Evolutionary conservation across 768 basidiomycete genomes (phyloP).

Genomic region (Suillus brevipes): DNA sequence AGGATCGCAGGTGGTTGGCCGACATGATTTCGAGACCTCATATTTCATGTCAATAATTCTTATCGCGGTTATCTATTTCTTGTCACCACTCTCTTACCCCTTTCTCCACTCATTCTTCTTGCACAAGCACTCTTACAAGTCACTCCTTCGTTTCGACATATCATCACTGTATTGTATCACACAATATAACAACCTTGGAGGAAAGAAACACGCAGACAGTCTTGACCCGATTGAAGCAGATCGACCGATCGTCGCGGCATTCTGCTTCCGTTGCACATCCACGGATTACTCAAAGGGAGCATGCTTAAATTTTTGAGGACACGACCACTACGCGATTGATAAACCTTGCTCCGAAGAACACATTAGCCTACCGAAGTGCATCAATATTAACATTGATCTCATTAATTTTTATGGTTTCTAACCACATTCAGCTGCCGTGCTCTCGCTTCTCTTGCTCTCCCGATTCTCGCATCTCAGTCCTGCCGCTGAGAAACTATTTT

Average conservation of each 20-base stretch:
- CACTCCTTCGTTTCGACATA: background rate
- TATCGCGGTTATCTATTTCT: slow-evolving; percentile 6
- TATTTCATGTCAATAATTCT: slow-evolving; percentile 3
- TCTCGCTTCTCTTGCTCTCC: background rate
- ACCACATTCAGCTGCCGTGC: background rate
- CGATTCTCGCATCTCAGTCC: slow-evolving; percentile 7
- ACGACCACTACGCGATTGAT: background rate
- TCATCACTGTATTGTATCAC: background rate
- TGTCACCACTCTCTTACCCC: background rate
- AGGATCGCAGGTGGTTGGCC: slow-evolving; percentile 79
- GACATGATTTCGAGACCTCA: slow-evolving; percentile 42
- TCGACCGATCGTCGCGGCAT: background rate
- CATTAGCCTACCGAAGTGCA: background rate
- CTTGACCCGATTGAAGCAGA: background rate
- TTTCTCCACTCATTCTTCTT: background rate
- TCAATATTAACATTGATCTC: background rate
- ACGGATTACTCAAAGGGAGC: background rate
- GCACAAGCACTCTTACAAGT: background rate
- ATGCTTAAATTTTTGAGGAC: background rate
- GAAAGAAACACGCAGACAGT: background rate
- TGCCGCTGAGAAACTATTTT: slow-evolving; percentile 6
- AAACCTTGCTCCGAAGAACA: background rate
- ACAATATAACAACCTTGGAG: background rate
- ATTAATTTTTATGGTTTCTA: background rate
- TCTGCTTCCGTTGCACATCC: background rate